phyloP scores from a whole-genome alignment of 495 filamentous ascomycete species.

The Apodospora peruviana region DNA sequence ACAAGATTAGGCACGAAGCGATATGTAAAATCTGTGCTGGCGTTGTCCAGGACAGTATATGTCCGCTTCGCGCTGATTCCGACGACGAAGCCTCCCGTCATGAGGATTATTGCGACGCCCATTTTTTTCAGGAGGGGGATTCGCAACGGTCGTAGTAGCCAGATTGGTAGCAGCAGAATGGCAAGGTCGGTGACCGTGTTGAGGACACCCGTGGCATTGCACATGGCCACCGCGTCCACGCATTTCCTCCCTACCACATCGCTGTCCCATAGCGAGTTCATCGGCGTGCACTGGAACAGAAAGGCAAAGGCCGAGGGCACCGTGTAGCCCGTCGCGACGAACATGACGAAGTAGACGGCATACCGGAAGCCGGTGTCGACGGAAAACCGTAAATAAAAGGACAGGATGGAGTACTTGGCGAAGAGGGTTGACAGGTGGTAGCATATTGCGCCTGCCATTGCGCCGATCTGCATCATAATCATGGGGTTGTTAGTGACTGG shows the following conservation, averaged over 20 bases:
- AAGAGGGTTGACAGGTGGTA: slow-evolving; percentile 26
- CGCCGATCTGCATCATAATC: slow-evolving; percentile 7
- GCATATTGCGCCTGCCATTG: slow-evolving; percentile 13
- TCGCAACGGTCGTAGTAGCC: slow-evolving; percentile 15
- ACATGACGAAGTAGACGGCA: slow-evolving; percentile 20
- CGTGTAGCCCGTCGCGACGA: slow-evolving; percentile 19
- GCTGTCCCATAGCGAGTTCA: slow-evolving; percentile 21
- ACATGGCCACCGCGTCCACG: slow-evolving; percentile 9
- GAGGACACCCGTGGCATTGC: slow-evolving; percentile 8
- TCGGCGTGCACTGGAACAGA: slow-evolving; percentile 21
- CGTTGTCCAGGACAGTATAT: slow-evolving; percentile 5
- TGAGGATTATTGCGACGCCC: slow-evolving; percentile 18
- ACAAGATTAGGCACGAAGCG: slow-evolving; percentile 19
- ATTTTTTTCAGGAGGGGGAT: slow-evolving; percentile 16
- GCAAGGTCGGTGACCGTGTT: slow-evolving; percentile 19
- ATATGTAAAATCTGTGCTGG: slow-evolving; percentile 17
- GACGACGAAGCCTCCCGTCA: slow-evolving; percentile 23
- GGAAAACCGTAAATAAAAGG: slow-evolving; percentile 25
- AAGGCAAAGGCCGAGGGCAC: slow-evolving; percentile 14
- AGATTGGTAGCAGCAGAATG: slow-evolving; percentile 19
- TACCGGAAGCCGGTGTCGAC: slow-evolving; percentile 13
- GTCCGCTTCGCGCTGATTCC: slow-evolving; percentile 19
- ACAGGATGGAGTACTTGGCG: slow-evolving; percentile 25
- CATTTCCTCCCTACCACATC: slow-evolving; percentile 11
- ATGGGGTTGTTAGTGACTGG: not conserved